phyloP scores from a whole-genome alignment of 176 grass and related monocot species.

The Carex pumila region DNA sequence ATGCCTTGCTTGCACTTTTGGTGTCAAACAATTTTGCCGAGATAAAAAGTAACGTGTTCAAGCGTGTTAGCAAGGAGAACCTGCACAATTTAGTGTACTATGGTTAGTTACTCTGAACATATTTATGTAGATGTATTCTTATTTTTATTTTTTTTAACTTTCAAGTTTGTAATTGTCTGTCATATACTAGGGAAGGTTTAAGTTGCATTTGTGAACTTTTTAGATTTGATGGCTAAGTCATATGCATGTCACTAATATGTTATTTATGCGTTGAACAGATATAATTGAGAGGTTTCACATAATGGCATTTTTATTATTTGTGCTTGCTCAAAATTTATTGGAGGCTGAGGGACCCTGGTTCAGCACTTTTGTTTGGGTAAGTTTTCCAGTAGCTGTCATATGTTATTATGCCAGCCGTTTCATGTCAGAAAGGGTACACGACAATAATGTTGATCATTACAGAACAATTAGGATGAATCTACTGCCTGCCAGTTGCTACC shows the following conservation, averaged over 20 bases:
- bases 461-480: background rate
- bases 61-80: slow-evolving; percentile 98
- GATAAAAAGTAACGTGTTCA: slow-evolving; percentile 98
- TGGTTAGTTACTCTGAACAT: slow-evolving; percentile 49
- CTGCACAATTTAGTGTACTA: slow-evolving; percentile 96
- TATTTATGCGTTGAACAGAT: slow-evolving; percentile 44
- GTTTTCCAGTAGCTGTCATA: slow-evolving; percentile 11
- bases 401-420: background rate
- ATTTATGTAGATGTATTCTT: slow-evolving; percentile 1
- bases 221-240: background rate
- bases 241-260: slow-evolving; percentile 14
- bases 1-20: slow-evolving; percentile 85
- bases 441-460: background rate
- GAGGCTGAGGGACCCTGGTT: slow-evolving; percentile 97
- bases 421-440: background rate
- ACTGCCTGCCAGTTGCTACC: background rate
- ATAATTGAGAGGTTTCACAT: slow-evolving; percentile 97
- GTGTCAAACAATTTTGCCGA: slow-evolving; percentile 97
- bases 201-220: background rate
- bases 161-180: background rate
- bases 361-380: slow-evolving; percentile 75
- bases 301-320: slow-evolving; percentile 82
- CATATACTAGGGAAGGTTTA: slow-evolving; percentile 6
- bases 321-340: slow-evolving; percentile 96
- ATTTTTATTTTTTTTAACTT: background rate